Base-by-base conservation (phyloP, 2,329 filamentous ascomycete species). In the Aspergillus sp. region DNA sequence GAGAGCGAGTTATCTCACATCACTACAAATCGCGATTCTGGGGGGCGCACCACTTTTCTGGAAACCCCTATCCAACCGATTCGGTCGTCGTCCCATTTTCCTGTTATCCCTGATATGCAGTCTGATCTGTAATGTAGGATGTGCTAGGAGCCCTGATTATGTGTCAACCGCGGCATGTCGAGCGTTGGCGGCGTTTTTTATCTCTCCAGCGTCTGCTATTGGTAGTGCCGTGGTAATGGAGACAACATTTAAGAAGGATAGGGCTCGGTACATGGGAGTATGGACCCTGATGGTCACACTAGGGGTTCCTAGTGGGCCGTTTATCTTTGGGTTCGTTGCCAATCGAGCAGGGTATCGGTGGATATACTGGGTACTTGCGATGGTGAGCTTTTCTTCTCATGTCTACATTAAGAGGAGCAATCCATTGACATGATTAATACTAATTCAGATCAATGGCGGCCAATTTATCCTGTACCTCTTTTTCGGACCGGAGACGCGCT, bases 291-390 rank as follows among this genome's bases (percentile, higher is more conserved):
- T 79, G 60, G 61, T 78, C 12, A 78, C 76, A 0, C 49, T 79
- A 9, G 76, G 75, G 30, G 70, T 75, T 13, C 74, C 74, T 1
- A 56, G 67, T 23, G 64, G 63, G 1, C 65, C 65, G 7, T 66
- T 68, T 44, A 59, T 68, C n/a, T 65, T 68, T 13, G 64, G 65
- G 1, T 67, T 68, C 35, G 78, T 82, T 1, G 72, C 75, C 1
- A 66, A 76, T 48, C 71, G 75, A 13, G 71, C 74, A n/a, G 74
- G 76, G 0, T 81, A 78, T 49, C 68, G 74, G 7, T 82, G 79
- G 79, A 80, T 82, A 41, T 82, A 78, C 61, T 82, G 74, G 72
- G 73, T 76, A 20, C 65, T 82, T 7, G 76, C 78, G 5, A 81
- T 82, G 35, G 74, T 78, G 58, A 65, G 69, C 46, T 25, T 2